Percentiles rank a stretch among this genome's conserved stretches.
Evolutionary conservation across 2,329 filamentous ascomycete species (phyloP).

Genomic region (Alternaria metachromatica): DNA sequence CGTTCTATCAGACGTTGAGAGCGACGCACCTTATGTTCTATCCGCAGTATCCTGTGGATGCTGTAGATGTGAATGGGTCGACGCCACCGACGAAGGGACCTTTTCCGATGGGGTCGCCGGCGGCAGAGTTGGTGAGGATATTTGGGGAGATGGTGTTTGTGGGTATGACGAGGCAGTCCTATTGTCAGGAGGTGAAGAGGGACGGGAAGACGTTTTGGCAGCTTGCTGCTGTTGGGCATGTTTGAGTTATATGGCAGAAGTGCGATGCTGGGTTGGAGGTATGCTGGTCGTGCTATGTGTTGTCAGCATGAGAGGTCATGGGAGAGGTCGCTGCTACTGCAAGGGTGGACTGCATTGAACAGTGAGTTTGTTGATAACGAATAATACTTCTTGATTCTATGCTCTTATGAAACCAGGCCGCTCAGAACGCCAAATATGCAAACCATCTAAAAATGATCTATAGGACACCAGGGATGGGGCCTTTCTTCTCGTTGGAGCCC

Average conservation of each 20-base stretch:
- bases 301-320: not conserved
- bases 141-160: not conserved
- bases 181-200: not conserved
- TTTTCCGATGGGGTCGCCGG: not conserved
- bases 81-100: not conserved
- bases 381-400: not conserved
- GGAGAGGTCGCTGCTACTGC: not conserved
- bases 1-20: not conserved
- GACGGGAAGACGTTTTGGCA: slow-evolving; percentile 1
- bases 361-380: not conserved
- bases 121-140: not conserved
- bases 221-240: not conserved
- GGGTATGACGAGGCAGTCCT: not conserved
- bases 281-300: not conserved
- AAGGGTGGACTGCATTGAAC: not conserved
- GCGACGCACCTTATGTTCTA: not conserved
- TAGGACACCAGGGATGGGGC: slow-evolving; percentile 52
- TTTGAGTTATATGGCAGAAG: not conserved
- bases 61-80: not conserved
- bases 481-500: slow-evolving; percentile 55
- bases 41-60: not conserved
- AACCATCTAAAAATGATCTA: slow-evolving; percentile 5
- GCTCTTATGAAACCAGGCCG: not conserved
- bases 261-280: not conserved
- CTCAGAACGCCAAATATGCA: slow-evolving; percentile 6